Conservation (phyloP, 2,329 filamentous ascomycete species). For the Fusarium camptoceras region DNA sequence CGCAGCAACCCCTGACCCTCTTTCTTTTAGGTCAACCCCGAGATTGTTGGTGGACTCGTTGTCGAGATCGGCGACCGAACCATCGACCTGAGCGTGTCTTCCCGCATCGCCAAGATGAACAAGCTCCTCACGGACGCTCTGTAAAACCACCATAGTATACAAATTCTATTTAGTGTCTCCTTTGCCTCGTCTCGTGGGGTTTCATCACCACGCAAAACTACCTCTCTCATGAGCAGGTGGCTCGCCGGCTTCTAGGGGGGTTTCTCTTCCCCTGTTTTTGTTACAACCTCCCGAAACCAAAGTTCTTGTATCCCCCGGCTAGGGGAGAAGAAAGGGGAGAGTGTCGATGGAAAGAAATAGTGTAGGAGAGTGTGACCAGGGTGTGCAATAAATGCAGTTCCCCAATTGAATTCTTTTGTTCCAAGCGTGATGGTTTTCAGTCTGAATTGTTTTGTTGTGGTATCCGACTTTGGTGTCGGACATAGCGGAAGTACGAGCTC, state of each 20-base stretch:
- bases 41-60: conserved; percentile 91
- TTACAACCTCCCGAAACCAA: conserved; percentile 29
- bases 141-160: conserved; percentile 70
- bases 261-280: conserved; percentile 29
- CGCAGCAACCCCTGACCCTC: conserved; percentile 20
- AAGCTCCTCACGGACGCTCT: conserved; percentile 96
- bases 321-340: conserved; percentile 32
- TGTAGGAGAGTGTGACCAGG: conserved; percentile 48
- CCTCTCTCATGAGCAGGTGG: conserved; percentile 9
- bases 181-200: conserved; percentile 39
- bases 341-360: conserved; percentile 49
- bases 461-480: conserved; percentile 2
- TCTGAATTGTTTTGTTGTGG: background rate
- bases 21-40: conserved; percentile 80
- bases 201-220: conserved; percentile 17
- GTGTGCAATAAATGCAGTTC: conserved; percentile 48
- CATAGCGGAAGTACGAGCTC: conserved; percentile 13
- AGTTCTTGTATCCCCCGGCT: conserved; percentile 32
- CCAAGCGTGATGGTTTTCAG: conserved; percentile 15
- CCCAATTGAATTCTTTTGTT: conserved; percentile 26
- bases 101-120: conserved; percentile 98
- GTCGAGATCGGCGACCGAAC: conserved; percentile 98
- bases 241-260: conserved; percentile 32
- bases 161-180: conserved; percentile 44
- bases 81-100: conserved; percentile 95